Conservation (phyloP, 306 rosid genomes). For the Vicia faba region DNA sequence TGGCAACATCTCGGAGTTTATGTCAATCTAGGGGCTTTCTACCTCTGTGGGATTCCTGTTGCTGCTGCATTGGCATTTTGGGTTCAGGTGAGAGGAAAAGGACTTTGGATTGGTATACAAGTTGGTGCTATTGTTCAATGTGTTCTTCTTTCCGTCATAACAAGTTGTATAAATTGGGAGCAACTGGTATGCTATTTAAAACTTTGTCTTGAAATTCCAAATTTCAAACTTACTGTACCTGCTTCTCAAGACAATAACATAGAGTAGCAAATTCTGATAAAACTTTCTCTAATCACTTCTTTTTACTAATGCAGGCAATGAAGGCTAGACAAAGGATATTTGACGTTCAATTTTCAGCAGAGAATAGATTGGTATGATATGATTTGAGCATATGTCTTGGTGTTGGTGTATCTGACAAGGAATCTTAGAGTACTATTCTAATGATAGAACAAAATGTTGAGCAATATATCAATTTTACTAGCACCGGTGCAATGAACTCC, state of each 20-base stretch:
- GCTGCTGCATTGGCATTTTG: slow-evolving; percentile 59
- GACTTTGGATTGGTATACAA: slow-evolving; percentile 81
- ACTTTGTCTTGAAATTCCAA: not conserved
- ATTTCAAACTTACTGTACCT: slow-evolving; percentile 16
- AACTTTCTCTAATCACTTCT: not conserved
- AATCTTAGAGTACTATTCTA: not conserved
- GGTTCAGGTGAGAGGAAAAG: slow-evolving; percentile 53
- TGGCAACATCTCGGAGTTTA: slow-evolving; percentile 79
- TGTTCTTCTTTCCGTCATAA: slow-evolving; percentile 48
- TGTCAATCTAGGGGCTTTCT: slow-evolving; percentile 68
- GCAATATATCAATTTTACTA: not conserved
- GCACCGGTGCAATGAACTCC: not conserved
- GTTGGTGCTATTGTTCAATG: slow-evolving; percentile 55
- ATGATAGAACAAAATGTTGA: slow-evolving; percentile 3
- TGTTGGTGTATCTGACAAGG: not conserved
- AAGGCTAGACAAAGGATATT: slow-evolving; percentile 31
- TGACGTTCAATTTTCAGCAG: slow-evolving; percentile 18
- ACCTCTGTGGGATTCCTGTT: slow-evolving; percentile 74
- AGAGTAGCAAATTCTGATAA: too few relatives aligned
- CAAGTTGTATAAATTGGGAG: slow-evolving; percentile 60
- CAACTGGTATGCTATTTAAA: slow-evolving; percentile 48
- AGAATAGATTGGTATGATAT: slow-evolving; percentile 29
- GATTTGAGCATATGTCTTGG: not conserved
- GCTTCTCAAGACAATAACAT: not conserved
- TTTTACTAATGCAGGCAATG: slow-evolving; percentile 30